Evolutionary conservation across 345 rosid genomes (phyloP).

Genomic region (Citrus trifoliata): DNA sequence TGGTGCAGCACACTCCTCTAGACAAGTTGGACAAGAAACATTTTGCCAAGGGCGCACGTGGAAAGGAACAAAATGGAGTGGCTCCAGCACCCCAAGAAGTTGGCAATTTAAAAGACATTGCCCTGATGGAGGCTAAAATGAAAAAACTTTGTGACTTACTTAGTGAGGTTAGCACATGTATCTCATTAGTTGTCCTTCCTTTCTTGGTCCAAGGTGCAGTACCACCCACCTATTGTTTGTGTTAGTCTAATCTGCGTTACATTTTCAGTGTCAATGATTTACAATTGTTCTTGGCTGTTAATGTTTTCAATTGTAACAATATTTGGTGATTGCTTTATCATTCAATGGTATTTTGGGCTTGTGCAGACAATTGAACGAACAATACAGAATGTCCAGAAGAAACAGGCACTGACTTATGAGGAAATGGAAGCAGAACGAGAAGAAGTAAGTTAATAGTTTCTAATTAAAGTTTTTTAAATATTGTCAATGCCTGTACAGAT

Average conservation of each 20-base stretch:
- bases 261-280: neutral
- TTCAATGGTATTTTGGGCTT: conserved; percentile 3
- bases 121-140: conserved; percentile 69
- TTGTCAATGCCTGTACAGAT: neutral
- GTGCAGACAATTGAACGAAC: conserved; percentile 68
- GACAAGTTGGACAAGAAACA: conserved; percentile 88
- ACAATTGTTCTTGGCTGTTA: neutral
- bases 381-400: conserved; percentile 84
- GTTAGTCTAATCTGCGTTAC: neutral
- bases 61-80: conserved; percentile 49
- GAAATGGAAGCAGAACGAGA: conserved; percentile 98
- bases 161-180: conserved; percentile 55
- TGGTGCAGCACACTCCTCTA: conserved; percentile 68
- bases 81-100: conserved; percentile 42
- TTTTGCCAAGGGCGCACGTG: conserved; percentile 68
- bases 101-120: conserved; percentile 59
- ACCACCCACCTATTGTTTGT: neutral
- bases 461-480: neutral
- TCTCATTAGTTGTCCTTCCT: neutral
- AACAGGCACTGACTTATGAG: conserved; percentile 90
- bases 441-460: conserved; percentile 45
- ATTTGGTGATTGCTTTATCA: neutral
- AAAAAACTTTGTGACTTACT: conserved; percentile 67
- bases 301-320: neutral
- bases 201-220: neutral